Evolutionary conservation across 139 green algal genomes (phyloP), one percentile per base, ranked within the genome.

Genomic region (Edaphochlamys debaryana): DNA sequence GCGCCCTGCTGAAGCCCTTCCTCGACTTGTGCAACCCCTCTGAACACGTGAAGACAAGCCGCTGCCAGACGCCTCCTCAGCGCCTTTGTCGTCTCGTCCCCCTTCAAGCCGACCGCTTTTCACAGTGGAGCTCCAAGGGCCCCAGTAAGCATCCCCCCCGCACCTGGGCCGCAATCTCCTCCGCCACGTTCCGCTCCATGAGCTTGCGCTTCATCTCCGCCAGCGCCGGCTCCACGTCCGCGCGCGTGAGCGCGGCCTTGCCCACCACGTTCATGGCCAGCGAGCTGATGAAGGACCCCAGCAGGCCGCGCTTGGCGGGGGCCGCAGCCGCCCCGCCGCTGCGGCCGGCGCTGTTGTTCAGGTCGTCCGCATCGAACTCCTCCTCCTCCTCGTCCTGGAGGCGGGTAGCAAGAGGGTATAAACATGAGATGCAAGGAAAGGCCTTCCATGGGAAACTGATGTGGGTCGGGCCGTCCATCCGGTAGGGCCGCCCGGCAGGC

Each of bases 131-230:
- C n/a, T n/a, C n/a, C n/a, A n/a, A n/a, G n/a, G n/a, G n/a, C n/a
- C n/a, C n/a, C n/a, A n/a, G n/a, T n/a, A n/a, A n/a, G n/a, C n/a
- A n/a, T n/a, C 15, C 52, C 68, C 27, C 36, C 0, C 74, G 2
- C 60, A 82, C 76, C 45, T 82, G 76, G 45, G 92, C 88, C 11
- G 97, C 97, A 76, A 99, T 98, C 79, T 96, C 95, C 89, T 99
- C 93, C 27, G 97, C 98, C 69, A 99, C 97, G 87, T 99, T 99
- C 56, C 97, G 93, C 84, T 98, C 94, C 95, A 99, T 98, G 13
- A 99, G 93, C 85, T 95, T 96, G 66, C 87, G 84, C 89, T 99
- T 98, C 85, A 99, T 95, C 34, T 93, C 90, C 32, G 89, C 90
- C 64, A 99, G 90, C 32, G 94, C 94, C 19, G 94, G 93, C 50